These are phyloP conservation scores for Aquilaria malaccensis DNA, from an alignment of 345 rosid genomes.

Conservation along the genomic window DNA sequence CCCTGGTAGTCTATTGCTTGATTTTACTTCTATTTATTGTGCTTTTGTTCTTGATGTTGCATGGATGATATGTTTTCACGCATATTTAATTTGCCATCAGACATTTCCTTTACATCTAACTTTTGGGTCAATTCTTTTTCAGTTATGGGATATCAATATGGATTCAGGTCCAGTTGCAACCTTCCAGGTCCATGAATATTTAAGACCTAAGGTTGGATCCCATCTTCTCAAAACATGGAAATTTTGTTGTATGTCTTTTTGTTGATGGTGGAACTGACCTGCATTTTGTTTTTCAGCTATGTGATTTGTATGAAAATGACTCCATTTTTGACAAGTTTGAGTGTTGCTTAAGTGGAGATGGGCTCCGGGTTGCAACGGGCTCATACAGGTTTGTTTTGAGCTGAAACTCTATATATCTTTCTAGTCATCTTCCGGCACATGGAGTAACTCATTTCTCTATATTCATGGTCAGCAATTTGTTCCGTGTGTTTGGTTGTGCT, in stretches of 20 bases:
- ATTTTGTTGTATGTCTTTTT: not conserved
- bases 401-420: conserved; percentile 7
- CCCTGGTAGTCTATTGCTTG: not conserved
- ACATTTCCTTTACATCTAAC: conserved; percentile 10
- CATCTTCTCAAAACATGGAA: conserved; percentile 1
- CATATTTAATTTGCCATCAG: not conserved
- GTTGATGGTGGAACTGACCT: conserved; percentile 11
- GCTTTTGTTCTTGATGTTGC: not conserved
- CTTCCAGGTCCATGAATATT: conserved; percentile 89
- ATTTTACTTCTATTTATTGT: not conserved
- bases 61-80: not conserved
- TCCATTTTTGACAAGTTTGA: conserved; percentile 98
- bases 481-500: conserved; percentile 85
- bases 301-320: conserved; percentile 97
- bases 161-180: conserved; percentile 95
- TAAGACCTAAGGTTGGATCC: conserved; percentile 72
- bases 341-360: conserved; percentile 95
- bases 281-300: conserved; percentile 49
- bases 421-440: conserved; percentile 14
- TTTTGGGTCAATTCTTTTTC: conserved; percentile 14
- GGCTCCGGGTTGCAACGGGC: conserved; percentile 87
- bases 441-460: conserved; percentile 4
- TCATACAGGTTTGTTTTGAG: conserved; percentile 72
- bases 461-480: conserved; percentile 59
- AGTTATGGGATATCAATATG: conserved; percentile 98